phyloP scores from a whole-genome alignment of 768 basidiomycete species.

The Naganishia kalamii region DNA sequence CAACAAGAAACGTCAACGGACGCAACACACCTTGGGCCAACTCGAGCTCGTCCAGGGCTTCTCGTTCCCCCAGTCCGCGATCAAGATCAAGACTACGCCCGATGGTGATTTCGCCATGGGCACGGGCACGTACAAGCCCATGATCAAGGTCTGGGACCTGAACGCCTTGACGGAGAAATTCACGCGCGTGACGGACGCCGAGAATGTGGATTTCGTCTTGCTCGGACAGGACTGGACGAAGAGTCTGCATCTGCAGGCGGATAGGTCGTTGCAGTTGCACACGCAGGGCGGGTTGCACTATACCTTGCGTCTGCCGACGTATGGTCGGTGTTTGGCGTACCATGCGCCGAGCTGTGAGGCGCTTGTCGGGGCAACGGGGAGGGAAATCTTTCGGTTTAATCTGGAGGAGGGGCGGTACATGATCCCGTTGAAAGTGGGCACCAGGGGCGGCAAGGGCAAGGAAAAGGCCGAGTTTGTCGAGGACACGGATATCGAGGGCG shows the following conservation, averaged over 20 bases:
- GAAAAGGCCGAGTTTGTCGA: constrained; percentile 22
- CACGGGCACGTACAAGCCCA: constrained; percentile 95
- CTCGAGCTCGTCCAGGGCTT: constrained; percentile 92
- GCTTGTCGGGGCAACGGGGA: constrained; percentile 73
- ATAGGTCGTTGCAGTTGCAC: constrained; percentile 89
- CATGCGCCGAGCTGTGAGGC: constrained; percentile 91
- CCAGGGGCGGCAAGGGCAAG: neutral
- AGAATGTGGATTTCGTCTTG: constrained; percentile 95
- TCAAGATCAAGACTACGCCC: constrained; percentile 77
- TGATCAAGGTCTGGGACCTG: constrained; percentile 91
- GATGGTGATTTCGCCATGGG: constrained; percentile 90
- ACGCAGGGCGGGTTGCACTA: constrained; percentile 91
- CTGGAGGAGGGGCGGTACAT: constrained; percentile 92
- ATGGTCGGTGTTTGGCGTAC: constrained; percentile 85
- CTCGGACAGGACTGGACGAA: constrained; percentile 99
- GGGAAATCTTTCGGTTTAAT: constrained; percentile 86
- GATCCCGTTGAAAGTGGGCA: constrained; percentile 52
- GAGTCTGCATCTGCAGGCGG: constrained; percentile 89
- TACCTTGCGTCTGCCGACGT: constrained; percentile 85
- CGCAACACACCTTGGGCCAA: constrained; percentile 62
- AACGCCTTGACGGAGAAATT: constrained; percentile 88
- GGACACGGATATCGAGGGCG: constrained; percentile 63
- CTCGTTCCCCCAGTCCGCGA: constrained; percentile 94
- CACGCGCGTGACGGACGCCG: constrained; percentile 88
- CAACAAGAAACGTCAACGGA: constrained; percentile 39